Percentiles rank a stretch among this genome's conserved stretches.
Conservation (phyloP, 2,329 filamentous ascomycete species). For the Albifimbria verrucaria region DNA sequence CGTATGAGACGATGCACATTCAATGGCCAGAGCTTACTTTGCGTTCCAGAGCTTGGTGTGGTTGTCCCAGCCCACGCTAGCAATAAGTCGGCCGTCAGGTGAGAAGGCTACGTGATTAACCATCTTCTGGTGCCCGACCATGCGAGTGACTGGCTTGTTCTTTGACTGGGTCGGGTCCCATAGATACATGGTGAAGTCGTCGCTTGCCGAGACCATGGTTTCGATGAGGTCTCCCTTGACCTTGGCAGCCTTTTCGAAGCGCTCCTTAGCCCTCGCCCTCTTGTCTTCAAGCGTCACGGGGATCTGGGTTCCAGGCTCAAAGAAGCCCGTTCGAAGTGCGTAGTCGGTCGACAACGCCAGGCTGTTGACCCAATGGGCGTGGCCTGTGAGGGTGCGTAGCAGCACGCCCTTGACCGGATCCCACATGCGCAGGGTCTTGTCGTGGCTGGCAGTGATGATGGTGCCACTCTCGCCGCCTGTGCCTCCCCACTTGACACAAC, state of each 20-base stretch:
- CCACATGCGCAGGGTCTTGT: slow-evolving; percentile 93
- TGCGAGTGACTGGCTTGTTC: slow-evolving; percentile 82
- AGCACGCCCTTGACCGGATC: slow-evolving; percentile 75
- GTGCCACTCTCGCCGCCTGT: too few species aligned
- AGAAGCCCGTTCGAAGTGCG: slow-evolving; percentile 78
- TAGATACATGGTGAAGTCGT: slow-evolving; percentile 94
- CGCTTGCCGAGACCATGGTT: slow-evolving; percentile 82
- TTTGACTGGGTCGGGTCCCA: slow-evolving; percentile 81
- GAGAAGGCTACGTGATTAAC: slow-evolving; percentile 96
- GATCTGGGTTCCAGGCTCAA: slow-evolving; percentile 73
- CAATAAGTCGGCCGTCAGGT: slow-evolving; percentile 82
- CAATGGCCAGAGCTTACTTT: slow-evolving; percentile 50
- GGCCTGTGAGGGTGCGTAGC: slow-evolving; percentile 72
- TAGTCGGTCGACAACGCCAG: slow-evolving; percentile 92
- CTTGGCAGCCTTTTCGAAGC: slow-evolving; percentile 82
- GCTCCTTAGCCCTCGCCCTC: slow-evolving; percentile 69
- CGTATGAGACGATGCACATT: not conserved
- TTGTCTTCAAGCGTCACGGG: slow-evolving; percentile 69
- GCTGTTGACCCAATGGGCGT: slow-evolving; percentile 95
- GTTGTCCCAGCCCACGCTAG: slow-evolving; percentile 89
- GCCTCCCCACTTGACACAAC: slow-evolving; percentile 94
- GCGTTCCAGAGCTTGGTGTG: slow-evolving; percentile 91
- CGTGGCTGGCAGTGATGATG: slow-evolving; percentile 85
- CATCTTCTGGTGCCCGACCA: slow-evolving; percentile 94
- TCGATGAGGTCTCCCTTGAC: slow-evolving; percentile 76